phyloP scores from a whole-genome alignment of 768 basidiomycete species.

The Termitomyces bulborhizus region DNA sequence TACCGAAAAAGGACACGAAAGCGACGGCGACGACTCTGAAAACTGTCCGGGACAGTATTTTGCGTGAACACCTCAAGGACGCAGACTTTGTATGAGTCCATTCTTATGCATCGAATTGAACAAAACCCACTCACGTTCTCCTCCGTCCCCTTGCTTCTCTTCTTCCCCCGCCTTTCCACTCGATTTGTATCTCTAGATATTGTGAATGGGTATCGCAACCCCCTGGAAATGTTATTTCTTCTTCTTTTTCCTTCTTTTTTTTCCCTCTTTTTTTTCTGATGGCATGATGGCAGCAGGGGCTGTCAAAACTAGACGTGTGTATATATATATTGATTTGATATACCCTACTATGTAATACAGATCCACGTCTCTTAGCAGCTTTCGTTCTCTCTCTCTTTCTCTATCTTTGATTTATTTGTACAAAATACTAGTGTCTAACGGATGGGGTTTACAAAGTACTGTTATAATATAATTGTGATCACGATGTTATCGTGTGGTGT shows the following conservation, averaged over 20 bases:
- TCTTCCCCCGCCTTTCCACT: background rate
- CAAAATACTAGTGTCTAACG: background rate
- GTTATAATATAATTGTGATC: background rate
- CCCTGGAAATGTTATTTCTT: background rate
- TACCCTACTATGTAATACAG: too few species aligned
- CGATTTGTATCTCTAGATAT: background rate
- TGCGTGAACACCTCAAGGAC: constrained; percentile 42
- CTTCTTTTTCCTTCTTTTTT: too few species aligned
- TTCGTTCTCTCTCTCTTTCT: background rate
- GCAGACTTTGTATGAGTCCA: constrained; percentile 26
- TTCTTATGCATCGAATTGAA: background rate
- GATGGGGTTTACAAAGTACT: background rate
- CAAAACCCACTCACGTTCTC: background rate
- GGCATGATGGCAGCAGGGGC: background rate
- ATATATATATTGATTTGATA: background rate
- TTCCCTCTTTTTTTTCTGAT: too few species aligned
- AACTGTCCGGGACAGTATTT: constrained; percentile 49
- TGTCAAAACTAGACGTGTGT: background rate
- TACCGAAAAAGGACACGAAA: constrained; percentile 48
- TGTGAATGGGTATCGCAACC: background rate
- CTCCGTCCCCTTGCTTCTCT: background rate
- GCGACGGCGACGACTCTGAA: constrained; percentile 47
- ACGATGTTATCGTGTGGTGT: background rate
- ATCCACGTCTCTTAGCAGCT: too few species aligned
- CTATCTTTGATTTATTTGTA: background rate